phyloP scores from a whole-genome alignment of 2,329 filamentous ascomycete species.

The Metarhizium guizhouense region DNA sequence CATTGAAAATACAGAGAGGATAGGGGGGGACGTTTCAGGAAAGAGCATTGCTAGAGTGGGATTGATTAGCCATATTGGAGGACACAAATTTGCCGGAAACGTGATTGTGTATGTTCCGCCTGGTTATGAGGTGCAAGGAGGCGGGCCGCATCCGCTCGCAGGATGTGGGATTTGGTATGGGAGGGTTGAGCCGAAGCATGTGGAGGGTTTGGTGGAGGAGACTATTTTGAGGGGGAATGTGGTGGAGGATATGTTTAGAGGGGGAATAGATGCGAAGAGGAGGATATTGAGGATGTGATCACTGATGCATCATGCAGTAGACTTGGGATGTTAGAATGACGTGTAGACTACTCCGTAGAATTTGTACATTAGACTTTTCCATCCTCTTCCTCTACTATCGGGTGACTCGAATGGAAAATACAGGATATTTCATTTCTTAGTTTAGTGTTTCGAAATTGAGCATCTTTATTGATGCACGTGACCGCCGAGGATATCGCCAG shows the following conservation, averaged over 20 bases:
- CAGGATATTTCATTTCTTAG: neutral
- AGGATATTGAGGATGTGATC: slow-evolving; percentile 39
- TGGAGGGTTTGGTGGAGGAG: slow-evolving; percentile 66
- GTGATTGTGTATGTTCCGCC: slow-evolving; percentile 73
- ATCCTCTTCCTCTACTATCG: no score
- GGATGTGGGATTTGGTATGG: slow-evolving; percentile 79
- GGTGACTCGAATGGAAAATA: neutral
- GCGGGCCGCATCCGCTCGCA: slow-evolving; percentile 46
- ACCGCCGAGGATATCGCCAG: neutral
- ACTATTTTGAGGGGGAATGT: slow-evolving; percentile 60
- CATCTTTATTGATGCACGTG: neutral
- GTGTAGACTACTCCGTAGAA: neutral
- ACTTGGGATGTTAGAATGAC: neutral
- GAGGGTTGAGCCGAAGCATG: slow-evolving; percentile 63
- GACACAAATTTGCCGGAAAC: slow-evolving; percentile 81
- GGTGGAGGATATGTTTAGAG: slow-evolving; percentile 62
- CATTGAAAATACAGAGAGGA: slow-evolving; percentile 6
- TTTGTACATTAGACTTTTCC: neutral
- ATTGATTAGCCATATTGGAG: slow-evolving; percentile 70
- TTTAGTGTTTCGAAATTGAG: neutral
- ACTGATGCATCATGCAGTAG: neutral
- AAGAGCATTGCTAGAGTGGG: slow-evolving; percentile 49
- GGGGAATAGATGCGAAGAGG: slow-evolving; percentile 51
- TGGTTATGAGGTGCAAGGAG: slow-evolving; percentile 26
- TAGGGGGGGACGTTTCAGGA: slow-evolving; percentile 10